Evolutionary conservation across 2,329 filamentous ascomycete genomes (phyloP), one percentile per base, ranked within the genome.

Genomic region (Trichoderma sp.): DNA sequence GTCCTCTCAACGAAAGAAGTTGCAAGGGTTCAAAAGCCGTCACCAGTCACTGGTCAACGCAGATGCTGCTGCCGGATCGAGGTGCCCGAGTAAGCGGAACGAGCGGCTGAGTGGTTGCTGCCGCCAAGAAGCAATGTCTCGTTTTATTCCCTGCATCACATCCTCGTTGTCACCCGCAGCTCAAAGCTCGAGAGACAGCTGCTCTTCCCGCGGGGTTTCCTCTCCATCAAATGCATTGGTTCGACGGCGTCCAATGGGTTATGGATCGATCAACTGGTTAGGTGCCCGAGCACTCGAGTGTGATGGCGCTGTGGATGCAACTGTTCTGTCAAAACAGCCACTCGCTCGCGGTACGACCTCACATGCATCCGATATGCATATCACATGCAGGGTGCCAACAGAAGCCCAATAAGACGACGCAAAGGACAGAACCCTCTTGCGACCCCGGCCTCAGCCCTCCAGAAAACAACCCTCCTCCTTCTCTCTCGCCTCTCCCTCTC

Each of bases 371-470:
- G 28, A 45, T 41, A 54, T 47, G 50, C 59, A 54, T 28, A 43
- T 28, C 30, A 39, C 12, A 55, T 63, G 60, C 60, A 63, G 41
- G 41, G 26, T 63, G 50, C 59, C 59, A 63, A 45, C 50, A 7
- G 3, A n/a, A 39, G n/a, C 3, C 59, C 59, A 62, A 30, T 62
- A 14, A 62, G 39, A 21, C 17, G 48, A 39, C 26, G 7, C 48
- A 54, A 12, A 47, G 24, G 39, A 14, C n/a, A 54, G 41, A 15
- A 47, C 19, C 10, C 26, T 15, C 50, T 5, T 63, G 19, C 50
- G 54, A 19, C 41, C 59, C 60, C 41, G 41, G 60, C 30, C 15
- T 63, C 48, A 63, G 50, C 50, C 47, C 50, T 55, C 7, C 14
- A 19, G 19, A 7, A 30, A 55, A 10, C 44, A 63, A n/a, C 47